Base-by-base conservation (phyloP, 2,329 filamentous ascomycete species). In the Claviceps sorghi region DNA sequence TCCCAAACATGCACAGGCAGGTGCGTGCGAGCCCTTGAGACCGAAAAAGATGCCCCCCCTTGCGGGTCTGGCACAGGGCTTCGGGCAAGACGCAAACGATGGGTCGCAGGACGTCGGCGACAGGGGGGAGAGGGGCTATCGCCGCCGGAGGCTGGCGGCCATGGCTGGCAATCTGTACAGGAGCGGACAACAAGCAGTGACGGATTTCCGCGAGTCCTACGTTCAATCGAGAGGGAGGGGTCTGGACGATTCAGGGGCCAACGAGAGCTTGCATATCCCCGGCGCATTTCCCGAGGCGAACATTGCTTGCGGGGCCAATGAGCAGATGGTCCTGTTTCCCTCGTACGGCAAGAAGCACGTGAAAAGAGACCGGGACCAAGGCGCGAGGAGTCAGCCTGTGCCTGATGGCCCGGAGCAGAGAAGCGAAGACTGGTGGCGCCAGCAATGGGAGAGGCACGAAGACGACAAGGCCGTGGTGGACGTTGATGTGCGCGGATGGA, bases 261-360 rank as follows among this genome's bases (percentile, higher is more conserved):
- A 65, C 34, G 61, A 64, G 9, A 64, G 63, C 41, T 63, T 63
- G 48, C 65, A 69, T 45, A 85, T 87, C 32, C 84, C 88, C 0
- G 86, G 84, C 0, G 80, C 84, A 1, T 96, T 95, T 62, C 88
- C 89, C 0, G 84, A 95, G 59, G 85, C 88, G 19, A 80, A 84
- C n/a, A 86, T 95, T 54, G 79, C 85, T 17, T 78, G 82, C 11
- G 83, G 82, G 55, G 90, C 88, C 13, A 80, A 88, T 55, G 89
- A 96, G 65, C 88, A 97, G 69, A 88, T 98, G 82, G 80, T 98
- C 10, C 66, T 98, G 26, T 98, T 98, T 59, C 93, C 93, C 0
- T 96, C 88, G 51, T 98, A 98, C 65, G 88, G 88, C 9, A 82
- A 90, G 62, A 76, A 76, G 55, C 84, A 94, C 64, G 67, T 78